A percentile compares a stretch with the other conserved stretches of the same genome.
Conservation (phyloP, 164 flowering plant species). For the Akebia trifoliata region DNA sequence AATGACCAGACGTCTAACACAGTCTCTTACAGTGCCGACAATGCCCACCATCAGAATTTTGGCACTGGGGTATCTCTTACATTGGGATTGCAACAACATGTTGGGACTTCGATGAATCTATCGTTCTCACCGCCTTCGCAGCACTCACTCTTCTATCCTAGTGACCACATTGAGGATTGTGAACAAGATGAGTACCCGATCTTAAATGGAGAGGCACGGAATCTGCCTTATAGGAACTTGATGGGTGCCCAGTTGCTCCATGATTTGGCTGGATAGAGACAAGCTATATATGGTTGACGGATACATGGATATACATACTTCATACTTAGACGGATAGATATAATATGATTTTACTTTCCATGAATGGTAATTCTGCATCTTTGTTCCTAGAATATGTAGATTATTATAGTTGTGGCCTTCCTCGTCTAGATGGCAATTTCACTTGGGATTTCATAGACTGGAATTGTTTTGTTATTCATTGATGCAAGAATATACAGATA, state of each 20-base stretch:
- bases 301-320: too few species aligned
- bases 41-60: constrained; percentile 26
- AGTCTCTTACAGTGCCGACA: constrained; percentile 20
- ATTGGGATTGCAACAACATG: constrained; percentile 80
- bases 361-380: too few species aligned
- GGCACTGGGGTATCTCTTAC: constrained; percentile 67
- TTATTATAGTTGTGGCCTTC: too few species aligned
- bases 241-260: constrained; percentile 89
- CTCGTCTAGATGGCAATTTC: too few species aligned
- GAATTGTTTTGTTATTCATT: too few species aligned
- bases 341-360: too few species aligned
- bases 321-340: too few species aligned
- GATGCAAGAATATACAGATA: too few species aligned
- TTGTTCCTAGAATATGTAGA: too few species aligned
- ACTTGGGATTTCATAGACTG: too few species aligned
- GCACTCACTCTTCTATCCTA: constrained; percentile 47
- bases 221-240: constrained; percentile 67
- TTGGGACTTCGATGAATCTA: constrained; percentile 47
- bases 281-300: too few species aligned
- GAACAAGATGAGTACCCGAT: constrained; percentile 59
- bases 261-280: constrained; percentile 65
- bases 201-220: constrained; percentile 62
- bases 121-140: constrained; percentile 55
- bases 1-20: constrained; percentile 26
- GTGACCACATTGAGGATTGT: constrained; percentile 62